Percentiles rank a stretch among this genome's conserved stretches.
Evolutionary conservation across 768 basidiomycete species (phyloP).

Genomic region (Favolaschia claudopus): DNA sequence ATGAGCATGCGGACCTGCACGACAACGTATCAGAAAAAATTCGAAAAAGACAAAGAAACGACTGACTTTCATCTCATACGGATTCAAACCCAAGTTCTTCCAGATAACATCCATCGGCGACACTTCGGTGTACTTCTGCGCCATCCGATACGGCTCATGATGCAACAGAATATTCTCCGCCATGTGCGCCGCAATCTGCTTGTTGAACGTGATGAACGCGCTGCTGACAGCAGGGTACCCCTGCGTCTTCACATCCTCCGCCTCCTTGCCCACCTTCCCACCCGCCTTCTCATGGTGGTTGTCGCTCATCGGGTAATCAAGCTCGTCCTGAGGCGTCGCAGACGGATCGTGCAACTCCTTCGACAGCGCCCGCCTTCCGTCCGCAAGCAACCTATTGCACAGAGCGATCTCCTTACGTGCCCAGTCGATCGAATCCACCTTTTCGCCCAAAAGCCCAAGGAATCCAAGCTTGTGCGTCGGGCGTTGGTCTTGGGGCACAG

Average conservation of each 20-base stretch:
- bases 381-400: conserved; percentile 60
- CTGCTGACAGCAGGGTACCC: conserved; percentile 69
- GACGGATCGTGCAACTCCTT: conserved; percentile 28
- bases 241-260: conserved; percentile 27
- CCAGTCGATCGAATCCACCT: conserved; percentile 96
- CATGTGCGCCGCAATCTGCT: conserved; percentile 92
- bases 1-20: conserved; percentile 59
- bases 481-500: conserved; percentile 73
- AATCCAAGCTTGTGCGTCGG: conserved; percentile 81
- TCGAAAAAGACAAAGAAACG: neutral
- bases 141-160: conserved; percentile 87
- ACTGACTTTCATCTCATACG: conserved; percentile 77
- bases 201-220: conserved; percentile 90
- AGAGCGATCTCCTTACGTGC: conserved; percentile 73
- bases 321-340: conserved; percentile 21
- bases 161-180: conserved; percentile 79
- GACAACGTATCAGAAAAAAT: neutral
- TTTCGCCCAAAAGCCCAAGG: conserved; percentile 73
- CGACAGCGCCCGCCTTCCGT: conserved; percentile 49
- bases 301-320: conserved; percentile 20
- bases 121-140: conserved; percentile 78
- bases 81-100: conserved; percentile 88
- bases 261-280: conserved; percentile 33
- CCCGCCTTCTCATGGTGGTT: conserved; percentile 32
- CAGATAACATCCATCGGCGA: conserved; percentile 92